Conservation (phyloP, 1,284 basidiomycete species). For the Rhodotorula sp. region DNA sequence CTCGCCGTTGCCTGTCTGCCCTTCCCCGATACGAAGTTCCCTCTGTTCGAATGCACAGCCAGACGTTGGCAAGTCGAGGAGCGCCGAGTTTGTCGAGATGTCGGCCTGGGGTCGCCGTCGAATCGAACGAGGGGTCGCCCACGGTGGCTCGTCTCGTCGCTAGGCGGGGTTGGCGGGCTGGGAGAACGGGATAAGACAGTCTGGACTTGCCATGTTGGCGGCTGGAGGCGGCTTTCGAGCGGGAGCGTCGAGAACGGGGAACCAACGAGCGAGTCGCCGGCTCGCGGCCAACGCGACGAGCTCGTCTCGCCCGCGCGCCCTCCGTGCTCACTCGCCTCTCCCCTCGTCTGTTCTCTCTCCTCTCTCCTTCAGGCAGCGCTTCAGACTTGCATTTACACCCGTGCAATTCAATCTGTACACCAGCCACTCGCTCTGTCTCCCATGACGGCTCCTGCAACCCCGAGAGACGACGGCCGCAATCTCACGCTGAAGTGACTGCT, state of each 20-base stretch:
- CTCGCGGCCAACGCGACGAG: background rate
- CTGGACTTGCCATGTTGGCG: conserved; percentile 24
- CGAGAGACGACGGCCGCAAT: no score
- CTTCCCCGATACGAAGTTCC: no score
- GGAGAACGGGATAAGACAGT: background rate
- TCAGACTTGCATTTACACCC: background rate
- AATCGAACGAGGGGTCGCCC: no score
- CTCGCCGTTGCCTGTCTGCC: no score
- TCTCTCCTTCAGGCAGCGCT: background rate
- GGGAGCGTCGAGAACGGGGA: conserved; percentile 6
- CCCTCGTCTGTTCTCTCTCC: background rate
- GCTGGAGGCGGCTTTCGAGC: conserved; percentile 14
- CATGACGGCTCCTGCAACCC: background rate
- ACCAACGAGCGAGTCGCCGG: background rate
- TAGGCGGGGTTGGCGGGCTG: background rate
- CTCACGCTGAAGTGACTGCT: no score
- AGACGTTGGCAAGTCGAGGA: background rate
- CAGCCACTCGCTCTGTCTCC: background rate
- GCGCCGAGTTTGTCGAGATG: background rate
- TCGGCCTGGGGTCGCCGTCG: no score
- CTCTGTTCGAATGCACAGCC: no score
- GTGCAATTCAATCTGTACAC: background rate
- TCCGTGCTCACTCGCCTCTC: background rate
- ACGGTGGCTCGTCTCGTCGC: background rate
- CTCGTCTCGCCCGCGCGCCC: background rate